These are phyloP conservation scores for Trichoderma atroviride DNA, from an alignment of 2,329 filamentous ascomycete genomes.

Conservation along the genomic window DNA sequence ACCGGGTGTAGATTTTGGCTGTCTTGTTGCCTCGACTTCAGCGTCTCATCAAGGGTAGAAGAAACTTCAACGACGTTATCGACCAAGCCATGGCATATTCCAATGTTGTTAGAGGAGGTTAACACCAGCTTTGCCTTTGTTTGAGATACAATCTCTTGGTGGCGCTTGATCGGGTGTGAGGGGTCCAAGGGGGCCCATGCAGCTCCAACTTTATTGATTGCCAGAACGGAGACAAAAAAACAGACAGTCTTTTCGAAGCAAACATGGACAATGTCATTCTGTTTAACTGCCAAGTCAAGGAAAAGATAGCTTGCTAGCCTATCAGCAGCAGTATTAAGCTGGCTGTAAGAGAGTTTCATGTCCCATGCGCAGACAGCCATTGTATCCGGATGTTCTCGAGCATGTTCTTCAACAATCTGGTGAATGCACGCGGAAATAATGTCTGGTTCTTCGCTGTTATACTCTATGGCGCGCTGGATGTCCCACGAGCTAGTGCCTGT, in stretches of 20 bases:
- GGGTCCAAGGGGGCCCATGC: constrained; percentile 29
- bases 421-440: constrained; percentile 23
- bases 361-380: constrained; percentile 28
- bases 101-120: constrained; percentile 20
- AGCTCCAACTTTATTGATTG: constrained; percentile 30
- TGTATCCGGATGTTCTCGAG: constrained; percentile 4
- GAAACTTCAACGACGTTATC: constrained; percentile 24
- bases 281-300: neutral
- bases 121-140: constrained; percentile 24
- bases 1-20: neutral
- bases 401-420: constrained; percentile 22
- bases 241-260: constrained; percentile 38
- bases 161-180: constrained; percentile 24
- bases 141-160: constrained; percentile 19
- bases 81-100: constrained; percentile 30
- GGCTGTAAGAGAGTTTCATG: constrained; percentile 16
- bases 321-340: constrained; percentile 8
- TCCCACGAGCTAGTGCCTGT: neutral
- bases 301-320: constrained; percentile 7
- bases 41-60: constrained; percentile 2
- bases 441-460: constrained; percentile 20
- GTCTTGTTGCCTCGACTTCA: neutral
- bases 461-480: constrained; percentile 6
- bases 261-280: constrained; percentile 30
- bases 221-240: constrained; percentile 29